phyloP scores from a whole-genome alignment of 2,329 filamentous ascomycete genomes.

The Cordyceps farinosa region DNA sequence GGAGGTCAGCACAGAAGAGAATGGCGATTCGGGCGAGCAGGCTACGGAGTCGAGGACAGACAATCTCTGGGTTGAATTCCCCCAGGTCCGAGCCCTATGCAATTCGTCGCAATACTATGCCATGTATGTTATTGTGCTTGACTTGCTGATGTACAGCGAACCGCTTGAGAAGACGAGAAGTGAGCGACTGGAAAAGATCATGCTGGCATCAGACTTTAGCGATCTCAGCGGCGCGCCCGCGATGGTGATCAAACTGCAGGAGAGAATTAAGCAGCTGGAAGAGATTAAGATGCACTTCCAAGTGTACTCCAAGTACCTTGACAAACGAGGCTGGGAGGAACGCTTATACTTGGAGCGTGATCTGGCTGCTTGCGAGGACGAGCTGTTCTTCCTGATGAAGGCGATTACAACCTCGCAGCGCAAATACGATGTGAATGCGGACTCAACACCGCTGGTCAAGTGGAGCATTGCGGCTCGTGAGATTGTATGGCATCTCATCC shows the following conservation, averaged over 20 bases:
- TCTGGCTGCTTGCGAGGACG: constrained; percentile 84
- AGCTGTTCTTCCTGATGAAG: constrained; percentile 99
- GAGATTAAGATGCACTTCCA: constrained; percentile 98
- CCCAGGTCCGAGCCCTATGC: constrained; percentile 88
- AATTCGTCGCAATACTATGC: constrained; percentile 97
- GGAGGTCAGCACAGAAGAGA: constrained; percentile 67
- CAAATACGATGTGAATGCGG: constrained; percentile 68
- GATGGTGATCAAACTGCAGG: constrained; percentile 87
- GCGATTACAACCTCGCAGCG: constrained; percentile 95
- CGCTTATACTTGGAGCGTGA: constrained; percentile 85
- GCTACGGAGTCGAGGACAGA: constrained; percentile 79
- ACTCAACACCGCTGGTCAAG: constrained; percentile 75
- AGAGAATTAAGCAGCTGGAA: constrained; percentile 87
- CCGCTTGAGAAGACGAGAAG: constrained; percentile 95
- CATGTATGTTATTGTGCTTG: constrained; percentile 95
- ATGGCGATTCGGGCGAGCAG: constrained; percentile 47
- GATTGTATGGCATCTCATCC: constrained; percentile 95
- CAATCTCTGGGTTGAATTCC: constrained; percentile 95
- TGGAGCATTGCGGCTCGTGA: constrained; percentile 95
- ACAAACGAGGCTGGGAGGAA: constrained; percentile 88
- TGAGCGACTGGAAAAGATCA: constrained; percentile 95
- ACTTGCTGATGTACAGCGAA: constrained; percentile 93
- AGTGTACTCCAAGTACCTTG: constrained; percentile 80
- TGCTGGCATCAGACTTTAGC: constrained; percentile 97
- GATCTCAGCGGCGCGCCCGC: constrained; percentile 90